Evolutionary conservation across 768 basidiomycete genomes (phyloP).

Genomic region (Lentinula guzmanii): DNA sequence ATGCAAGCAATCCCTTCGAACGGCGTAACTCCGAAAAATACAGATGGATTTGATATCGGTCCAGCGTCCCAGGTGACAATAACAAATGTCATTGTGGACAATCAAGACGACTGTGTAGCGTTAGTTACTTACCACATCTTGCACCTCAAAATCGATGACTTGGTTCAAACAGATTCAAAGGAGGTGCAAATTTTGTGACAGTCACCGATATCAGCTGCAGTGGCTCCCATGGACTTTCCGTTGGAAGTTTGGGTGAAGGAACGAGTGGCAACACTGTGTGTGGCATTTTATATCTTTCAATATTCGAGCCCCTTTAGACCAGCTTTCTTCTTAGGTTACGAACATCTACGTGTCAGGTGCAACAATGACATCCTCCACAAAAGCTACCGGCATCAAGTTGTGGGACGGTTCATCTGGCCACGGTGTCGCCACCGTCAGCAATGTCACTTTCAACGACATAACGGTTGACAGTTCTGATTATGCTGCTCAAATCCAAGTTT

Average conservation of each 20-base stretch:
- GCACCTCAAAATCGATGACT: background rate
- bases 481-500: constrained; percentile 25
- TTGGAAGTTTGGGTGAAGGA: constrained; percentile 19
- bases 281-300: background rate
- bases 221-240: constrained; percentile 25
- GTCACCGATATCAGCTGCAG: constrained; percentile 23
- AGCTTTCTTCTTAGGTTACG: constrained; percentile 14
- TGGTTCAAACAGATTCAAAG: constrained; percentile 16
- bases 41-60: constrained; percentile 25
- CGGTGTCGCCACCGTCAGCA: constrained; percentile 22
- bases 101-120: constrained; percentile 25
- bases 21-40: constrained; percentile 22
- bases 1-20: constrained; percentile 20
- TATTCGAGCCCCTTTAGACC: too few relatives aligned
- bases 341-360: constrained; percentile 22
- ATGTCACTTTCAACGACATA: constrained; percentile 23
- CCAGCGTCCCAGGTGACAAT: constrained; percentile 21
- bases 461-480: constrained; percentile 25
- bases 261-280: constrained; percentile 7
- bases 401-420: constrained; percentile 22
- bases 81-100: constrained; percentile 18
- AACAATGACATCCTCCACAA: constrained; percentile 23
- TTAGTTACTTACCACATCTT: background rate
- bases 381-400: constrained; percentile 26
- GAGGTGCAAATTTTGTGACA: constrained; percentile 20